These are phyloP conservation scores for Trichoderma pleuroti DNA, from an alignment of 2,329 filamentous ascomycete genomes.

Conservation along the genomic window DNA sequence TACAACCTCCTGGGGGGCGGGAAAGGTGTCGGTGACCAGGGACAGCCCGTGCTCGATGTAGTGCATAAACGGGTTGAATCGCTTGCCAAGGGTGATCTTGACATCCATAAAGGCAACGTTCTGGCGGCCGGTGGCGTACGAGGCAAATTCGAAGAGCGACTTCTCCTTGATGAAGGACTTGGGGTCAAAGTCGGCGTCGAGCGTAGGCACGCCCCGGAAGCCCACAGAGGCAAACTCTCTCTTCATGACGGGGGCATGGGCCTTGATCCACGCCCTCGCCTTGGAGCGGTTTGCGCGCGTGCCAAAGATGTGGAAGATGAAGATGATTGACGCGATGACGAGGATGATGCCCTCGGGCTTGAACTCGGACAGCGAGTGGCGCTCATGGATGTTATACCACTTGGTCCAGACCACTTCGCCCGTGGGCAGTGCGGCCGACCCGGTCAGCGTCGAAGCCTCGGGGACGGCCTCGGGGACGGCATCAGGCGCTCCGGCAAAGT, in stretches of 20 bases:
- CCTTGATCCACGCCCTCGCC: constrained; percentile 75
- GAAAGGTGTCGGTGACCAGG: constrained; percentile 77
- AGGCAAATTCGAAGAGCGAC: constrained; percentile 78
- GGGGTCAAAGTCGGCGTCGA: constrained; percentile 41
- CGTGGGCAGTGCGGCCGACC: constrained; percentile 44
- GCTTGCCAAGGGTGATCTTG: constrained; percentile 75
- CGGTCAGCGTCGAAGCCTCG: constrained; percentile 45
- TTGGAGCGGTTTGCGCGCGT: constrained; percentile 74
- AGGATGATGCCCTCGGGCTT: constrained; percentile 81
- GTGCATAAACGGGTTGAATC: constrained; percentile 72
- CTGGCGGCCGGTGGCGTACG: constrained; percentile 86
- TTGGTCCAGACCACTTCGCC: constrained; percentile 68
- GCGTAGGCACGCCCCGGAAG: constrained; percentile 58
- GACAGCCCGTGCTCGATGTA: constrained; percentile 63
- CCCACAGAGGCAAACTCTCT: constrained; percentile 86
- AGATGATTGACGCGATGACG: constrained; percentile 67
- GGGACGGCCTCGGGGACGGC: constrained; percentile 53
- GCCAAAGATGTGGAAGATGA: constrained; percentile 78
- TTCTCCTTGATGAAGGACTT: constrained; percentile 71
- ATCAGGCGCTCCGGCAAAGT: constrained; percentile 78
- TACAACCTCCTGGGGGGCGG: constrained; percentile 65
- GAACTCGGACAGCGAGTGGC: constrained; percentile 80
- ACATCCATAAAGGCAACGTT: constrained; percentile 90
- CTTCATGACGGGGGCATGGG: constrained; percentile 67
- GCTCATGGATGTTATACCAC: constrained; percentile 97